These are phyloP conservation scores for Periconia sp. DNA, from an alignment of 2,329 filamentous ascomycete genomes.

Conservation along the genomic window DNA sequence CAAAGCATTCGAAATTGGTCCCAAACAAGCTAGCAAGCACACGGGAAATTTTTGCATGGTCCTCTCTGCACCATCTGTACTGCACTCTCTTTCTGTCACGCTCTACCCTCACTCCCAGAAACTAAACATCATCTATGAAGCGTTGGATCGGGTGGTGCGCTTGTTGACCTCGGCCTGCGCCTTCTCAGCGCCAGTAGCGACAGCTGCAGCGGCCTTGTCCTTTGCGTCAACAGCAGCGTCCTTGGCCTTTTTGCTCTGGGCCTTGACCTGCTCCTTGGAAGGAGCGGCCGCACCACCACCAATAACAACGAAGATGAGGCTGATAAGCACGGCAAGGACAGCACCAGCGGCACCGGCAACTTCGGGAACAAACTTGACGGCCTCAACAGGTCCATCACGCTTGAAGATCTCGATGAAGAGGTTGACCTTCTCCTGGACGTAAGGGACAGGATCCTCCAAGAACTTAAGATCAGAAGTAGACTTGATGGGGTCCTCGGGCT, in stretches of 20 bases:
- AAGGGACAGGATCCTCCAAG: conserved; percentile 84
- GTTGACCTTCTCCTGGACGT: conserved; percentile 88
- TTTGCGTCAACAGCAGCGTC: conserved; percentile 65
- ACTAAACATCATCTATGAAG: conserved; percentile 23
- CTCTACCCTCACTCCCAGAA: not conserved
- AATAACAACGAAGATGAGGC: conserved; percentile 68
- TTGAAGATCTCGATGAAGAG: conserved; percentile 85
- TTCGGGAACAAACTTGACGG: conserved; percentile 87
- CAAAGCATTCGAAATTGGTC: conserved; percentile 8
- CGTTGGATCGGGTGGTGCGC: conserved; percentile 53
- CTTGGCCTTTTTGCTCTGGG: conserved; percentile 75
- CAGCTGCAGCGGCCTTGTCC: conserved; percentile 69
- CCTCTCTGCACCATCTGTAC: not conserved
- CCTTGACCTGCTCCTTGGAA: conserved; percentile 68
- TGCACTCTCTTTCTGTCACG: not conserved
- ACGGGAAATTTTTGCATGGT: conserved; percentile 7
- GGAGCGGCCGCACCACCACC: conserved; percentile 64
- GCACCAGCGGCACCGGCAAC: conserved; percentile 79
- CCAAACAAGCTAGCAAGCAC: not conserved
- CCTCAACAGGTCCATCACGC: conserved; percentile 74
- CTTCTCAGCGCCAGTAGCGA: conserved; percentile 67
- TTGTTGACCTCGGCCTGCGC: conserved; percentile 70
- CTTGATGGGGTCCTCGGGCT: conserved; percentile 65
- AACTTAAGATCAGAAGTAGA: conserved; percentile 80
- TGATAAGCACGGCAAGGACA: conserved; percentile 68